Percentiles rank a stretch among this genome's conserved stretches.
Evolutionary conservation across 108 stramenopile genomes (phyloP).

Genomic region (Cyclostephanos tholiformis): DNA sequence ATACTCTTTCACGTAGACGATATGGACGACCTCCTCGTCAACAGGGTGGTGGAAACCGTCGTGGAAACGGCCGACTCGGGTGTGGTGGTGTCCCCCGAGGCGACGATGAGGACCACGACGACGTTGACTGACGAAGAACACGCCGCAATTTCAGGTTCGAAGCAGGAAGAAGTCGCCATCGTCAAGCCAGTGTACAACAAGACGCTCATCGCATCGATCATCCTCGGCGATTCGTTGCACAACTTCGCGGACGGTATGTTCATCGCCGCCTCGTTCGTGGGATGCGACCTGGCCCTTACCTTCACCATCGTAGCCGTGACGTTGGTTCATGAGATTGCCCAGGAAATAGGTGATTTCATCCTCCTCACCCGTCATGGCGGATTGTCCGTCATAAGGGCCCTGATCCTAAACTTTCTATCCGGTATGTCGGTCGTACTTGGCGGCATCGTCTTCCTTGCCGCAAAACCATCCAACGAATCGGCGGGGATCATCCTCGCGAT

Average conservation of each 20-base stretch:
- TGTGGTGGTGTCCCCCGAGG: neutral
- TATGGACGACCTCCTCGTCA: neutral
- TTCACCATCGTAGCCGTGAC: constrained; percentile 63
- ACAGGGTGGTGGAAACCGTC: neutral
- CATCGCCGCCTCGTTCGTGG: constrained; percentile 71
- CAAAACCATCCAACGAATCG: constrained; percentile 46
- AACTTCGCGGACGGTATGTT: constrained; percentile 89
- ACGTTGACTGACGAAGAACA: neutral
- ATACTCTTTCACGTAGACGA: constrained; percentile 48
- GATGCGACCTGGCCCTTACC: constrained; percentile 45
- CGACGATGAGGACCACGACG: neutral
- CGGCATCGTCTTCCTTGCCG: constrained; percentile 53
- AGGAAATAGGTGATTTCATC: constrained; percentile 87
- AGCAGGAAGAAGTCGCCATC: too few species aligned
- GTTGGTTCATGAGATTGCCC: constrained; percentile 79
- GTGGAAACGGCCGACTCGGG: constrained; percentile 1
- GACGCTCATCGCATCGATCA: constrained; percentile 46
- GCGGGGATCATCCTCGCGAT: constrained; percentile 72
- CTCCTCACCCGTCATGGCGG: constrained; percentile 69
- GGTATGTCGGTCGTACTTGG: constrained; percentile 74
- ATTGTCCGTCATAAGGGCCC: constrained; percentile 50
- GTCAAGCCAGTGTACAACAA: constrained; percentile 19
- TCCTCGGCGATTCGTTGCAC: constrained; percentile 74
- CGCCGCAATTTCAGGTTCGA: too few species aligned
- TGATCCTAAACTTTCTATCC: constrained; percentile 65